Conservation (phyloP, 129 eudicot species). For the Centella asiatica region DNA sequence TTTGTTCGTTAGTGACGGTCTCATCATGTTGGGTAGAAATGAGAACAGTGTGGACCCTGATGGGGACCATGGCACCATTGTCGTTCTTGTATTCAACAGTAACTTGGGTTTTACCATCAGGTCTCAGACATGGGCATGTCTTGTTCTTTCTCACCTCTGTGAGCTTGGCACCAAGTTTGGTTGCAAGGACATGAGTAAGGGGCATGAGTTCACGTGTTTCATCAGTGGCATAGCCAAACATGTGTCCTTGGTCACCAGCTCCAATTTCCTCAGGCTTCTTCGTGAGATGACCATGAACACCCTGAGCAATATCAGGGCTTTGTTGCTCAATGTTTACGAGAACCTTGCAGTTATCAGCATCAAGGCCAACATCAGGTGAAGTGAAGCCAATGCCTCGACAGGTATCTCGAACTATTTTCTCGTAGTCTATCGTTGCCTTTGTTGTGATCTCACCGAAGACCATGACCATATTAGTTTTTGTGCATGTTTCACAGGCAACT, state of each 20-base stretch:
- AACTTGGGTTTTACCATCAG: constrained; percentile 61
- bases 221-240: constrained; percentile 64
- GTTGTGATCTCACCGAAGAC: too few species aligned
- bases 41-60: constrained; percentile 53
- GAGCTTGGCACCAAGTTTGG: constrained; percentile 60
- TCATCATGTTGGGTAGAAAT: constrained; percentile 63
- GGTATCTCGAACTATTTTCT: constrained; percentile 50
- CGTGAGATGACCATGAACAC: too few species aligned
- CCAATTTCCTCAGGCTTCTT: constrained; percentile 60
- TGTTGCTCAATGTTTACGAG: too few species aligned
- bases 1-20: constrained; percentile 45
- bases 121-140: constrained; percentile 55
- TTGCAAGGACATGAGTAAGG: constrained; percentile 60
- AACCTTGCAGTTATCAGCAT: too few species aligned
- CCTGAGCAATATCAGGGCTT: too few species aligned
- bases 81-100: constrained; percentile 59
- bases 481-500: too few species aligned
- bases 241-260: too few species aligned
- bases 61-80: constrained; percentile 48
- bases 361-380: constrained; percentile 62
- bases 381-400: constrained; percentile 60
- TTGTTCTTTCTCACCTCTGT: constrained; percentile 61
- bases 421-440: constrained; percentile 45
- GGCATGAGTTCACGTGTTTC: constrained; percentile 68
- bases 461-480: too few species aligned